Base-by-base conservation (phyloP, 441 rosid species). In the Aleurites moluccanus region DNA sequence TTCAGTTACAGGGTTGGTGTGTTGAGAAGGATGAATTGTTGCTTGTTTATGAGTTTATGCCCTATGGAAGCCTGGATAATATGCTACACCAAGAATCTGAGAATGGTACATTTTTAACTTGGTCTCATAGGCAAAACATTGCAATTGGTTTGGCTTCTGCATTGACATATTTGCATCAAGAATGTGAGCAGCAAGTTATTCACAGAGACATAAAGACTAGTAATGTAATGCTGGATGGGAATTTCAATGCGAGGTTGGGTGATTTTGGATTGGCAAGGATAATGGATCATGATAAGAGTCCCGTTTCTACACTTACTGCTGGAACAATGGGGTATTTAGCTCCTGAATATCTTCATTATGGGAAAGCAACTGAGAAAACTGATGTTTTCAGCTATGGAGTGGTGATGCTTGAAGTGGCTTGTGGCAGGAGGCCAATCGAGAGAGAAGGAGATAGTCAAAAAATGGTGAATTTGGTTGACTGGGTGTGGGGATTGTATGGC, bases 251-350 rank as follows among this genome's bases (percentile, higher is more conserved):
- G 0, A 88, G 97, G 86, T 90, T 96, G 0, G 97, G 98, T 0
- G 98, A 95, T 80, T 95, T 95, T 4, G 98, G 99, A 70, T 78
- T 95, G 61, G 99, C 99, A 2, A 90, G 98, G 84, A 86, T 93
- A 7, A 91, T 89, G 83, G 98, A 96, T 77, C 98, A 90, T 11
- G 93, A 92, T 53, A 90, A 93, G 75, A 90, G 97, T 74, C 99
- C 98, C 1, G 92, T 91, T 40, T 90, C 98, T 0, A 95, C 98
- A 0, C 91, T 95, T 0, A 93, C 98, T 3, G 99, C 98, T 0
- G 98, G 99, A 72, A 92, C 98, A 1, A 92, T 96, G 98, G 99
- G 99, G 9, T 95, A 95, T 81, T 83, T 95, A 1, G 99, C 99
- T 73, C 98, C 98, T 6, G 98, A 95, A 86, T 93, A 96, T 82